These are phyloP conservation scores for Annona cherimola DNA, from an alignment of 164 flowering plant species.

Conservation along the genomic window DNA sequence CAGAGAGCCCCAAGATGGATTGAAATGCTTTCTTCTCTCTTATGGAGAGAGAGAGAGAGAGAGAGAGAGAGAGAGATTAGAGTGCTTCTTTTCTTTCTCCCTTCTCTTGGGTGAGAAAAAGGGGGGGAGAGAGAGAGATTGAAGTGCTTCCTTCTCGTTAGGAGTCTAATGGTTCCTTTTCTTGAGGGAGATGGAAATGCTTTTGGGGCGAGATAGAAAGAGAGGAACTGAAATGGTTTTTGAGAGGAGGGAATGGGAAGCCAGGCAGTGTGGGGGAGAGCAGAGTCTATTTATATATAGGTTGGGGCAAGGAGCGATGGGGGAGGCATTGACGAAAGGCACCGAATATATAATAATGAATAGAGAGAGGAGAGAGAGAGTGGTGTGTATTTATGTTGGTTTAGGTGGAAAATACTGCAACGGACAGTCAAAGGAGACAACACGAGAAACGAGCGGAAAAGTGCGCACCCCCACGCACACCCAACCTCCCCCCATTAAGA, in stretches of 20 bases:
- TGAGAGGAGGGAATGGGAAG: neutral
- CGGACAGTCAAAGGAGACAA: conserved; percentile 17
- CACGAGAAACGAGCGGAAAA: conserved; percentile 17
- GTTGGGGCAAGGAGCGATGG: conserved; percentile 3
- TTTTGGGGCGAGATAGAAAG: neutral
- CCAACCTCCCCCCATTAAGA: neutral
- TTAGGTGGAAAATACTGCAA: too few species aligned
- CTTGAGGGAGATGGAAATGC: too few species aligned
- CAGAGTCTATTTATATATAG: neutral
- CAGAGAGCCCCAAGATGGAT: neutral
- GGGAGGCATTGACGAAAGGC: neutral
- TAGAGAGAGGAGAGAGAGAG: neutral
- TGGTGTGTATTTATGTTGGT: too few species aligned
- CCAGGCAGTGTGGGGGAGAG: too few species aligned
- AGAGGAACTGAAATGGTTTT: neutral
- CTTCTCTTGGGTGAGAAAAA: too few species aligned
- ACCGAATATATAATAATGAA: conserved; percentile 1
- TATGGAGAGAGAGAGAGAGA: neutral
- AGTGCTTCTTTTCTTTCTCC: neutral
- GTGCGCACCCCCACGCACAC: conserved; percentile 2
- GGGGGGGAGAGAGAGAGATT: neutral
- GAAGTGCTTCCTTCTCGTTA: neutral
- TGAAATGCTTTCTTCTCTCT: neutral
- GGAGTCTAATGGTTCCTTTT: too few species aligned
- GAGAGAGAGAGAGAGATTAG: neutral